Conservation (phyloP, 306 rosid genomes). For the Lotus japonicus region DNA sequence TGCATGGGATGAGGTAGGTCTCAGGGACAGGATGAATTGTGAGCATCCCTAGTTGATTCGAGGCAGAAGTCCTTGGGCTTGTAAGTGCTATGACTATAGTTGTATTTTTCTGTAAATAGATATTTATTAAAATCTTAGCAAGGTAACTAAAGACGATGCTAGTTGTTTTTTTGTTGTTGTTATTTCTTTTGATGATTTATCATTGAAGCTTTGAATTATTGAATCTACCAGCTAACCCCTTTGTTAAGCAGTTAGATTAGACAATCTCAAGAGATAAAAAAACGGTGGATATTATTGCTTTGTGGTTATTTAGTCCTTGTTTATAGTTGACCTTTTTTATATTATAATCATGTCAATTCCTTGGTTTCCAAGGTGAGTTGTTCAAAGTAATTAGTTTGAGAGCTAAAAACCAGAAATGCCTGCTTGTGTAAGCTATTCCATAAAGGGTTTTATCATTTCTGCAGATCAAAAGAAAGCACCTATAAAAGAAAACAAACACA, state of each 20-base stretch:
- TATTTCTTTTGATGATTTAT: background rate
- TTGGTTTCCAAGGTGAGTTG: background rate
- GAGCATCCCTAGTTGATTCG: too few species aligned
- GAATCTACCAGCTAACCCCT: background rate
- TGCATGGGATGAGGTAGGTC: too few species aligned
- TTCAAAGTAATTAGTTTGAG: background rate
- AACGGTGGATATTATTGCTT: background rate
- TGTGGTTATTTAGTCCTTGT: background rate
- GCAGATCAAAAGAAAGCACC: slow-evolving; percentile 73
- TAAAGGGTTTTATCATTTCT: slow-evolving; percentile 13
- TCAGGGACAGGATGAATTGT: too few species aligned
- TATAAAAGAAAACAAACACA: slow-evolving; percentile 57
- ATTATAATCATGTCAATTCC: background rate
- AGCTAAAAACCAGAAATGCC: background rate
- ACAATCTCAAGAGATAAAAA: too few species aligned
- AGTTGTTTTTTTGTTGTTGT: background rate
- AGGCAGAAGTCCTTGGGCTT: too few species aligned
- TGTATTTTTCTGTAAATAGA: background rate
- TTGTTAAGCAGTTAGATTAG: background rate
- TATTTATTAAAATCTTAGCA: too few species aligned
- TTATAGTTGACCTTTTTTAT: background rate
- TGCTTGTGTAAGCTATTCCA: background rate
- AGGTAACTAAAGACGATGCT: too few species aligned
- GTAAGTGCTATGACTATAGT: background rate
- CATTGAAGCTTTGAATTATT: background rate